These are phyloP conservation scores for Talaromyces borbonicus DNA, from an alignment of 495 filamentous ascomycete species.

Conservation along the genomic window DNA sequence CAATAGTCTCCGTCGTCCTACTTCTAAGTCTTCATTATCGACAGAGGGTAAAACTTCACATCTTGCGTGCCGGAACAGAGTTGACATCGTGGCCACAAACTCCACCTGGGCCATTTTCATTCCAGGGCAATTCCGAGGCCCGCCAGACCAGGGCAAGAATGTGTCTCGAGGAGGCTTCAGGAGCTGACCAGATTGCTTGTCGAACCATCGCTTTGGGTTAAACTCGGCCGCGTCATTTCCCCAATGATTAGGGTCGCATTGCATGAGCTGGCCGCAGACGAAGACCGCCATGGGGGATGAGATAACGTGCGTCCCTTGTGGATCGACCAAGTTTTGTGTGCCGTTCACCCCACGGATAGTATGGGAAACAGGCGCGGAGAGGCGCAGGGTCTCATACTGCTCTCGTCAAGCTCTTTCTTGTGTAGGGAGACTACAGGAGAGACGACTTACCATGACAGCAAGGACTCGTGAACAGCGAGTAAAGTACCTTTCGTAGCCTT, in stretches of 20 bases:
- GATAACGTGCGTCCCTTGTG: constrained; percentile 16
- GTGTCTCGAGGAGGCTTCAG: constrained; percentile 23
- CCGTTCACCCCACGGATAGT: constrained; percentile 27
- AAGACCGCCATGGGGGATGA: constrained; percentile 20
- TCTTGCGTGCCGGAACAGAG: constrained; percentile 22
- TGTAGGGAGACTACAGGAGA: not conserved
- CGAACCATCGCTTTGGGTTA: constrained; percentile 37
- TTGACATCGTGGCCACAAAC: constrained; percentile 38
- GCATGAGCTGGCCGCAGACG: constrained; percentile 22
- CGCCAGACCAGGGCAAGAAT: constrained; percentile 40
- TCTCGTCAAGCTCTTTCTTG: not conserved
- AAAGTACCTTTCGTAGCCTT: constrained; percentile 22
- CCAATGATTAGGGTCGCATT: constrained; percentile 35
- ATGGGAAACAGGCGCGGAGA: constrained; percentile 35
- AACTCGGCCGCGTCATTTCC: constrained; percentile 33
- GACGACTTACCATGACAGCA: constrained; percentile 31
- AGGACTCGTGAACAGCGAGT: constrained; percentile 32
- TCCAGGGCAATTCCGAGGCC: constrained; percentile 37
- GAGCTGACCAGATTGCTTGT: constrained; percentile 16
- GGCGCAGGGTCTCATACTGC: constrained; percentile 41
- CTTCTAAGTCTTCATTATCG: constrained; percentile 3
- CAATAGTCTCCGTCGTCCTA: not conserved
- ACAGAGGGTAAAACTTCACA: constrained; percentile 8
- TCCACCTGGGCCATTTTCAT: constrained; percentile 45
- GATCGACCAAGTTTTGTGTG: constrained; percentile 15